Conservation (phyloP, 257 asterid genomes). For the Knoxia roxburghii region DNA sequence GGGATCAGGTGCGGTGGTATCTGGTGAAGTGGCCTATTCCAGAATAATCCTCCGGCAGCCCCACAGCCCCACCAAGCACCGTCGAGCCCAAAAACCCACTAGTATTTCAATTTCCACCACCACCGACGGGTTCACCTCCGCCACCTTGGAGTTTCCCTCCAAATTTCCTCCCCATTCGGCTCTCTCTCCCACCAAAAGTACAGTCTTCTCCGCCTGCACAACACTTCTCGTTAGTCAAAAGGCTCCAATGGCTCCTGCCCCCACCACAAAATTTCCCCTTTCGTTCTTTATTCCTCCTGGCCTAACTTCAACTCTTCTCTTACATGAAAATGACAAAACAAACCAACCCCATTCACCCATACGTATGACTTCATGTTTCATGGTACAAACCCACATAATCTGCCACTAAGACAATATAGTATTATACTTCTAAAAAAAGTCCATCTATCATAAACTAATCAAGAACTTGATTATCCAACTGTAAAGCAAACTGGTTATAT, state of each 20-base stretch:
- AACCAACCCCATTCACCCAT: constrained; percentile 1
- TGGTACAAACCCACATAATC: constrained; percentile 1
- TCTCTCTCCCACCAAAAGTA: too few species aligned
- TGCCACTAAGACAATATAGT: constrained; percentile 5
- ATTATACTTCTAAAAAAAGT: background rate
- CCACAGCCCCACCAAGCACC: background rate
- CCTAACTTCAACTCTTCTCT: constrained; percentile 45
- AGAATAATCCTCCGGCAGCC: background rate
- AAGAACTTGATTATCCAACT: constrained; percentile 29
- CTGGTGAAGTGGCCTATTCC: background rate
- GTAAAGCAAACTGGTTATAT: constrained; percentile 20
- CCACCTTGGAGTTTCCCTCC: constrained; percentile 30
- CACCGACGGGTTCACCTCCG: background rate
- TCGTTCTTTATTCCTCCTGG: constrained; percentile 26
- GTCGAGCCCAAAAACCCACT: background rate
- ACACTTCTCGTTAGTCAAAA: constrained; percentile 46
- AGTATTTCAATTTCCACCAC: constrained; percentile 19
- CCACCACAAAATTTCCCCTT: constrained; percentile 6
- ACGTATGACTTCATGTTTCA: constrained; percentile 8
- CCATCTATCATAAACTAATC: constrained; percentile 13
- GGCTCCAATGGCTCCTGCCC: constrained; percentile 39
- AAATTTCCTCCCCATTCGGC: constrained; percentile 24
- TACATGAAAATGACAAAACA: constrained; percentile 12
- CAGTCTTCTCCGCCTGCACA: constrained; percentile 19
- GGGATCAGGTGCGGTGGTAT: too few species aligned